A percentile compares a stretch with the other conserved stretches of the same genome.
These are phyloP conservation scores for Sugiyamaella novakii DNA, from an alignment of 1,139 yeast species.

Conservation along the genomic window DNA sequence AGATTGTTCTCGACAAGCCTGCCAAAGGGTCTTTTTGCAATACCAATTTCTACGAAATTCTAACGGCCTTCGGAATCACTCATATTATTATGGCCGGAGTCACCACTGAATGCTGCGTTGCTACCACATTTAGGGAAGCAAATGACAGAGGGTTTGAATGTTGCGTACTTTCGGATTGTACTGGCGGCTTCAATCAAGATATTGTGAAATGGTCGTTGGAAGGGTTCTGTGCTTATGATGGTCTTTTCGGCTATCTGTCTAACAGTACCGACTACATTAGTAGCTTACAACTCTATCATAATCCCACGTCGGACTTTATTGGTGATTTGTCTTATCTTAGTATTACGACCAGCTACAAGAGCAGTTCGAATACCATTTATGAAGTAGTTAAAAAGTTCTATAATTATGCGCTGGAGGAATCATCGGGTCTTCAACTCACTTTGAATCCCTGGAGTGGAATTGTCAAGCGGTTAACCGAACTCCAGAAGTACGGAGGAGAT, in stretches of 20 bases:
- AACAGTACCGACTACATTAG: constrained; percentile 19
- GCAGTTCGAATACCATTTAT: not conserved
- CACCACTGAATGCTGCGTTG: constrained; percentile 40
- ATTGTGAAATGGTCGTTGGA: constrained; percentile 34
- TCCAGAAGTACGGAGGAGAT: constrained; percentile 3
- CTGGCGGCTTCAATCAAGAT: constrained; percentile 35
- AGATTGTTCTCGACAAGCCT: constrained; percentile 38
- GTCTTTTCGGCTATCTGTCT: constrained; percentile 35
- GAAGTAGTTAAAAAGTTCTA: not conserved
- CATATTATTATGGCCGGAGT: constrained; percentile 37
- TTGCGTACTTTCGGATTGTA: constrained; percentile 38
- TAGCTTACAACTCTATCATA: constrained; percentile 12
- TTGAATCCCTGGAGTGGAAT: constrained; percentile 1
- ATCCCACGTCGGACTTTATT: constrained; percentile 9
- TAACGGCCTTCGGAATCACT: constrained; percentile 37
- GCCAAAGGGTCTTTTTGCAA: constrained; percentile 41
- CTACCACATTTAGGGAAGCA: constrained; percentile 40
- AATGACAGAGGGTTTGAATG: constrained; percentile 40
- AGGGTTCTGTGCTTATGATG: constrained; percentile 38
- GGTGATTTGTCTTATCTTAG: not conserved
- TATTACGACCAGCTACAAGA: not conserved
- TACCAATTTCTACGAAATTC: constrained; percentile 36
- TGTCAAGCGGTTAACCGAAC: not conserved
- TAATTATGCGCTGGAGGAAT: not conserved
- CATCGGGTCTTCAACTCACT: not conserved